phyloP scores from a whole-genome alignment of 768 basidiomycete species.

The Amanita fuliginea region DNA sequence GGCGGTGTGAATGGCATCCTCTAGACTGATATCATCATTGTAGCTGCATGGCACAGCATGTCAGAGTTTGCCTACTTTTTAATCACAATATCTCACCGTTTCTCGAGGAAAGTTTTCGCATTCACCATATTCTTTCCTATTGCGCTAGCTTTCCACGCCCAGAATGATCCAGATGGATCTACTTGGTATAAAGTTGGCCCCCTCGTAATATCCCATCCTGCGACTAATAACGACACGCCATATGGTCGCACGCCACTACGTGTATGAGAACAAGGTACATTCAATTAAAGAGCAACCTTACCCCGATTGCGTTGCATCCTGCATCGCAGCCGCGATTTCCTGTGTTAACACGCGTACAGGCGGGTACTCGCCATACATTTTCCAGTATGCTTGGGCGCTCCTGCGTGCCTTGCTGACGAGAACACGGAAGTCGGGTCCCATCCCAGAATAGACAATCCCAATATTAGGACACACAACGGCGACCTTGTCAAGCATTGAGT shows the following conservation, averaged over 20 bases:
- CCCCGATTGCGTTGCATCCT: conserved; percentile 98
- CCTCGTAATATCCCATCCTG: conserved; percentile 92
- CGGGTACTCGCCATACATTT: conserved; percentile 97
- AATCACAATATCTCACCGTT: conserved; percentile 53
- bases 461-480: conserved; percentile 97
- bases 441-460: conserved; percentile 98
- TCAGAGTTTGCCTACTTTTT: conserved; percentile 14
- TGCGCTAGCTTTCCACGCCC: conserved; percentile 99
- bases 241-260: conserved; percentile 96
- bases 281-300: conserved; percentile 27
- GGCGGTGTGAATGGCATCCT: conserved; percentile 98
- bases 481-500: conserved; percentile 96
- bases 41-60: conserved; percentile 46
- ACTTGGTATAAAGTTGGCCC: conserved; percentile 98
- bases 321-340: conserved; percentile 97
- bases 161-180: conserved; percentile 97
- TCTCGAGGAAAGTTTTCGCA: conserved; percentile 98
- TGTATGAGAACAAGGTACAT: conserved; percentile 13
- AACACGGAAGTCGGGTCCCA: conserved; percentile 98
- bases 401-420: conserved; percentile 92
- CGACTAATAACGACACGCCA: conserved; percentile 93
- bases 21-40: conserved; percentile 97
- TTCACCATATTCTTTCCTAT: conserved; percentile 99
- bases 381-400: conserved; percentile 99
- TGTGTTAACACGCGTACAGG: conserved; percentile 93